A percentile compares a stretch with the other conserved stretches of the same genome.
Conservation (phyloP, 2,329 filamentous ascomycete genomes). For the Paraphaeosphaeria sporulosa region DNA sequence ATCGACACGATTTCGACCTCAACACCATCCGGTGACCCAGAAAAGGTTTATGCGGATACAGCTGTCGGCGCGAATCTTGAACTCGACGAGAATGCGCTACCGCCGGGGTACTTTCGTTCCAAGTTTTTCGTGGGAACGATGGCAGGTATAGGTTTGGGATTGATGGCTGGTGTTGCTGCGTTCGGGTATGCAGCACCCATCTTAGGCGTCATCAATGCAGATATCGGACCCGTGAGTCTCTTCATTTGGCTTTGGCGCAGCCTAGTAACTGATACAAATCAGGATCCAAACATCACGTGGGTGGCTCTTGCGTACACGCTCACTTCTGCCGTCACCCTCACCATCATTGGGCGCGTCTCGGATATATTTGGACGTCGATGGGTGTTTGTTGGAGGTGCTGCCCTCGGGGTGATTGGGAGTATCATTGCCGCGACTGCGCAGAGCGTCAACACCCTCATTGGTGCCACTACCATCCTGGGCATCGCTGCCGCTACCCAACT, state of each 20-base stretch:
- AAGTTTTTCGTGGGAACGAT: slow-evolving; percentile 20
- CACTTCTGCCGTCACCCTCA: slow-evolving; percentile 17
- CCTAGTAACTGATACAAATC: background rate
- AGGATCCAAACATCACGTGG: slow-evolving; percentile 17
- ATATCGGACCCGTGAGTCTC: slow-evolving; percentile 18
- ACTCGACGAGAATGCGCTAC: slow-evolving; percentile 17
- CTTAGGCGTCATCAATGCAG: slow-evolving; percentile 20
- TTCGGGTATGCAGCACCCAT: slow-evolving; percentile 23
- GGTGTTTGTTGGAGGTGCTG: slow-evolving; percentile 41
- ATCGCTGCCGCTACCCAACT: slow-evolving; percentile 25
- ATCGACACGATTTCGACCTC: slow-evolving; percentile 7
- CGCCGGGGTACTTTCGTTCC: slow-evolving; percentile 20
- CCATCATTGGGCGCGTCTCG: slow-evolving; percentile 18
- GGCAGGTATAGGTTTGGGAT: slow-evolving; percentile 17
- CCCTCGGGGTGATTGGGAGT: slow-evolving; percentile 31
- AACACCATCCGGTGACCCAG: slow-evolving; percentile 5
- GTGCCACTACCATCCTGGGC: slow-evolving; percentile 21
- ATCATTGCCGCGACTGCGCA: slow-evolving; percentile 24
- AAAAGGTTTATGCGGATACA: slow-evolving; percentile 7
- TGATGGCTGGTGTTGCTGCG: slow-evolving; percentile 17
- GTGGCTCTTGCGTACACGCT: slow-evolving; percentile 20
- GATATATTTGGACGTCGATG: slow-evolving; percentile 32
- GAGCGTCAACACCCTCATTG: slow-evolving; percentile 18
- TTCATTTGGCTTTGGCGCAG: background rate
- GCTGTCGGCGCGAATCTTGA: slow-evolving; percentile 18